These are phyloP conservation scores for Malus orientalis DNA, from an alignment of 306 rosid genomes.

Conservation along the genomic window DNA sequence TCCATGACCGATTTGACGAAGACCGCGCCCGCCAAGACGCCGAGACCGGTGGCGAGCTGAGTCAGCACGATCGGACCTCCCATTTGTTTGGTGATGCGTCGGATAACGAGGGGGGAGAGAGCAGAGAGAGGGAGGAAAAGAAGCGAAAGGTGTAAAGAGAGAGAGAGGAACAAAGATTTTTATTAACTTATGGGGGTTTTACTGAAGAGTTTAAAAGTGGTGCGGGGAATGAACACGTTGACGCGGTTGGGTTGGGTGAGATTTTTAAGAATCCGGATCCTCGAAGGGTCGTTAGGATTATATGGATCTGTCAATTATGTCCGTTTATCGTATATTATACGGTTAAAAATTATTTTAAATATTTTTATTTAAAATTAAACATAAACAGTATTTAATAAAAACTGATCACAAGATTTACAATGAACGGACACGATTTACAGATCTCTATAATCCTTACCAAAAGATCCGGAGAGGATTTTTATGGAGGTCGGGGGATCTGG, in stretches of 20 bases:
- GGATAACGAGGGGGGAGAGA: neutral
- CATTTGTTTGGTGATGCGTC: neutral
- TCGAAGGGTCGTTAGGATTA: rapidly evolving
- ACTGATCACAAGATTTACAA: rapidly evolving
- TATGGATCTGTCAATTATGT: rapidly evolving
- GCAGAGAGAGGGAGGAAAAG: neutral
- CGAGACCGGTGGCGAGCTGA: constrained; percentile 79
- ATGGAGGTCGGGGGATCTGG: constrained; percentile 16
- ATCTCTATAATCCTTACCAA: rapidly evolving
- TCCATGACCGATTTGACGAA: constrained; percentile 72
- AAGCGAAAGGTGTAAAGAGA: neutral
- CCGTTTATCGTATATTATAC: too few species aligned
- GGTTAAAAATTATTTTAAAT: too few species aligned
- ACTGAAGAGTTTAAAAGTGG: constrained; percentile 39
- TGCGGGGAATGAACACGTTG: constrained; percentile 56
- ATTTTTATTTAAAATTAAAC: too few species aligned
- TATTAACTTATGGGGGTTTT: neutral
- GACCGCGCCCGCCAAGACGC: constrained; percentile 82
- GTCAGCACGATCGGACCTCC: constrained; percentile 63
- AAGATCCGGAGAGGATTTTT: neutral
- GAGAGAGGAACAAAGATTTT: neutral
- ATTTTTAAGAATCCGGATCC: neutral
- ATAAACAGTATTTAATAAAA: too few species aligned
- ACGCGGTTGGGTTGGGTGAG: constrained; percentile 13
- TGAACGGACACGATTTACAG: too few species aligned